Evolutionary conservation across 2,329 filamentous ascomycete genomes (phyloP), one percentile per base, ranked within the genome.

Genomic region (Sporothrix pallida): DNA sequence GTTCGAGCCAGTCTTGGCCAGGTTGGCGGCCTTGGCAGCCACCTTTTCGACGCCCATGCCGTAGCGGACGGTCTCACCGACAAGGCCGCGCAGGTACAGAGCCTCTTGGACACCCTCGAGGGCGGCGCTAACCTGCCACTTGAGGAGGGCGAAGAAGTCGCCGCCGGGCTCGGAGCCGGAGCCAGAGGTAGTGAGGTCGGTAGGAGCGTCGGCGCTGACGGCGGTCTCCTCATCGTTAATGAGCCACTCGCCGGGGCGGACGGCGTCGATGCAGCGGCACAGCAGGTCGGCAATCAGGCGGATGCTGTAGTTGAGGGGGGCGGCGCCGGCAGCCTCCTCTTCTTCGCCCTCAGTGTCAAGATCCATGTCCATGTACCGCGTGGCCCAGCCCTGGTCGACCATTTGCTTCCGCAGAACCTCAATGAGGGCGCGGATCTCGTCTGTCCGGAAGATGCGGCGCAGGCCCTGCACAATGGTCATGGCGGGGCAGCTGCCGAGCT

Each of bases 231-330:
- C 83, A 76, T 89, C 89, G 76, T 91, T 90, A 46, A 89, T 83
- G 72, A 95, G 85, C 92, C 92, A 95, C 23, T 92, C 92, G 72
- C 89, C 89, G 10, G 91, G 87, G 1, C 92, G 92, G 17, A 95
- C 87, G 0, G 93, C 90, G 81, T 95, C 93, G 60, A 95, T 86
- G 75, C 92, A 93, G 78, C 90, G 89, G 76, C 90, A 90, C 44
- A 95, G 86, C 3, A 95, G 84, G 76, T 91, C 89, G 17, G 91
- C 89, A 75, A 95, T 91, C 56, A 93, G 87, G 17, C 88, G 86
- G 76, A 95, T 91, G 70, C 90, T 89, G 69, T 89, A 88, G 78
- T 94, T 90, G 23, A 91, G 88, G 0, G 89, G 88, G 3, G 85
- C 83, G 15, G 83, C 80, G 12, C 81, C 80, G 8, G 86, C 84